phyloP scores from a whole-genome alignment of 2,329 filamentous ascomycete genomes.

The Exophiala bonariae region DNA sequence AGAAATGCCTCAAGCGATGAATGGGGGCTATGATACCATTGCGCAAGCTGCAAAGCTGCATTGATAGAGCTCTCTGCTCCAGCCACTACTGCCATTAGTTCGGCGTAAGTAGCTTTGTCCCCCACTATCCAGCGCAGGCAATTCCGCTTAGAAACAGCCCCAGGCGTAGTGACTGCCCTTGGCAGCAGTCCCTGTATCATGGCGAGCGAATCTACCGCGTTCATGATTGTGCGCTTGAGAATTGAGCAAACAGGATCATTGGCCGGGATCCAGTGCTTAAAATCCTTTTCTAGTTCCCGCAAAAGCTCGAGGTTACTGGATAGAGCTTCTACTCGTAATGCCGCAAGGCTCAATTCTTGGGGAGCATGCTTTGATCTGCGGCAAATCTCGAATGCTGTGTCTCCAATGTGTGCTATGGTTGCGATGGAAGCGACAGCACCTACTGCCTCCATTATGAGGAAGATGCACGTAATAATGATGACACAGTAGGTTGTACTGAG shows the following conservation, averaged over 20 bases:
- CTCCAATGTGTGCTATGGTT: neutral
- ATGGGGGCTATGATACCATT: neutral
- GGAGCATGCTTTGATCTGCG: neutral
- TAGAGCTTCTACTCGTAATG: neutral
- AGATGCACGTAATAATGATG: no score
- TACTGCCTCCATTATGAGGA: no score
- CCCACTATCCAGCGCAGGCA: slow-evolving; percentile 1
- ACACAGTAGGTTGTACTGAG: no score
- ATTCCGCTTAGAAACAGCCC: slow-evolving; percentile 2
- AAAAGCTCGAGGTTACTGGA: neutral
- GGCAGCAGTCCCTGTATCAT: neutral
- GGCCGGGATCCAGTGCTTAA: neutral
- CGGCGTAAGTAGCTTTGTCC: neutral
- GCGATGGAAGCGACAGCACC: neutral
- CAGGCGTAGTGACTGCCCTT: slow-evolving; percentile 1
- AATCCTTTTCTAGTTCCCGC: neutral
- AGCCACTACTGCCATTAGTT: neutral
- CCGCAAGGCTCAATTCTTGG: neutral
- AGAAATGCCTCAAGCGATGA: neutral
- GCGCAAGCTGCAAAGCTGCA: neutral
- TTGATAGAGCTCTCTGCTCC: neutral
- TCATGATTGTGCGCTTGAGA: neutral
- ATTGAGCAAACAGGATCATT: neutral
- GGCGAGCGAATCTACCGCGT: neutral
- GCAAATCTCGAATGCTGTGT: neutral